phyloP scores from a whole-genome alignment of 1,284 basidiomycete species.

The Pholiota adiposa region DNA sequence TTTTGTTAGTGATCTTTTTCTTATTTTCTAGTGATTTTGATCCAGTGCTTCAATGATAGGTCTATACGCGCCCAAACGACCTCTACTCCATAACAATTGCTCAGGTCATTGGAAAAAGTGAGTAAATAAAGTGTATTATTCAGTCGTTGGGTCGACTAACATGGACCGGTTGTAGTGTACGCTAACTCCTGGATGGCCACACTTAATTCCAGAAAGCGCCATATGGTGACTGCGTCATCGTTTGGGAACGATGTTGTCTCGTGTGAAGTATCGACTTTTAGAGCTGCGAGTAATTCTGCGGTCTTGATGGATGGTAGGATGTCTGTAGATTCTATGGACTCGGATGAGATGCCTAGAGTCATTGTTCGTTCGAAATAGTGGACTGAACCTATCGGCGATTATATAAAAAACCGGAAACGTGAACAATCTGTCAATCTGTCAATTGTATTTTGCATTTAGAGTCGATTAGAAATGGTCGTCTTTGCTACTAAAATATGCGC shows the following conservation, averaged over 20 bases:
- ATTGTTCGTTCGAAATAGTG: too few relatives aligned
- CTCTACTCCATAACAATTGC: constrained; percentile 2
- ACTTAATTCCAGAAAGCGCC: background rate
- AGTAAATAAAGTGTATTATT: too few relatives aligned
- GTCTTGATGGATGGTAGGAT: background rate
- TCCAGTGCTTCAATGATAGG: background rate
- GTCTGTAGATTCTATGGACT: too few relatives aligned
- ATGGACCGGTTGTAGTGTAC: background rate
- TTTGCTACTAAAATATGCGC: too few relatives aligned
- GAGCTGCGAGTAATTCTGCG: background rate
- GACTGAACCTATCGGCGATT: too few relatives aligned
- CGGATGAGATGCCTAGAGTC: too few relatives aligned
- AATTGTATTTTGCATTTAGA: too few relatives aligned
- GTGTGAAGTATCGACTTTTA: background rate
- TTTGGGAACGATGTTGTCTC: background rate
- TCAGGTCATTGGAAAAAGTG: constrained; percentile 5
- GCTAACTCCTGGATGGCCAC: constrained; percentile 5
- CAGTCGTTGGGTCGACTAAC: too few relatives aligned
- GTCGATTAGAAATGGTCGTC: too few relatives aligned
- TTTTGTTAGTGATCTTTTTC: background rate
- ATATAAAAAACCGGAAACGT: too few relatives aligned
- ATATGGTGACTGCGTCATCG: background rate
- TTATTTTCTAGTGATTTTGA: too few relatives aligned
- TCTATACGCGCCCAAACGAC: background rate
- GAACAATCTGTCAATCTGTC: too few relatives aligned